Evolutionary conservation across 192 early-diverging fungal species (phyloP), one percentile per base, ranked within the genome.

Genomic region (Backusella australiensis): DNA sequence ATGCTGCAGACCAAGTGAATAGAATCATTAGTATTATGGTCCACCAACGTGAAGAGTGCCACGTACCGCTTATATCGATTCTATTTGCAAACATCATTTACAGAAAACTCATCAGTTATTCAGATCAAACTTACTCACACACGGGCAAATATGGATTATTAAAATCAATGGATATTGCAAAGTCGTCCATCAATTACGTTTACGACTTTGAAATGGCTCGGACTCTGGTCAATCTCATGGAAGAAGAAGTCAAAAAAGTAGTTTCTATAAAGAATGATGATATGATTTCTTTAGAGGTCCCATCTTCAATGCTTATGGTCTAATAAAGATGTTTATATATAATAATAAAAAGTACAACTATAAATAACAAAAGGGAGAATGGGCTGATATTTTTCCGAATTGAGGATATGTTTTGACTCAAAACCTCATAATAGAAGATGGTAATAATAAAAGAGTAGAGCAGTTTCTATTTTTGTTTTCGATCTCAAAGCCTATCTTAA

Each of bases 201-300:
- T 82, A 79, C 63, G 81, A 82, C 39, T 82, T 82, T 76, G 81
- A 82, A 71, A 35, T 79, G 67, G 70, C 77, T 21, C 69, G 56
- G 29, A 82, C 56, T 34, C 52, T 79, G 17, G 81, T 82, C 4
- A 34, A 11, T 36, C 19, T 82, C 1, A 75, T 82, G 71, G 81
- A 82, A 39, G 75, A 68, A 35, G 77, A 78, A 53, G 56, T 73
- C 15, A 66, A 63, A 29, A 63, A 29, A 63, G 23, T 63, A 29
- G 56, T 63, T 63, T 63, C 56, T 63, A 63, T 12, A 26, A 63
- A 63, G 23, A 23, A 29, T 63, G 56, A 63, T 11, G 56, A 63
- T 12, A 63, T 63, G 56, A 63, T 63, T 63, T 29, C 56, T 11
- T 63, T 63, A 23, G 56, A 63, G 2, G 29, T 29, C 9, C 56